Evolutionary conservation across 495 filamentous ascomycete species (phyloP).

Genomic region (Massariosphaeria phaeospora): DNA sequence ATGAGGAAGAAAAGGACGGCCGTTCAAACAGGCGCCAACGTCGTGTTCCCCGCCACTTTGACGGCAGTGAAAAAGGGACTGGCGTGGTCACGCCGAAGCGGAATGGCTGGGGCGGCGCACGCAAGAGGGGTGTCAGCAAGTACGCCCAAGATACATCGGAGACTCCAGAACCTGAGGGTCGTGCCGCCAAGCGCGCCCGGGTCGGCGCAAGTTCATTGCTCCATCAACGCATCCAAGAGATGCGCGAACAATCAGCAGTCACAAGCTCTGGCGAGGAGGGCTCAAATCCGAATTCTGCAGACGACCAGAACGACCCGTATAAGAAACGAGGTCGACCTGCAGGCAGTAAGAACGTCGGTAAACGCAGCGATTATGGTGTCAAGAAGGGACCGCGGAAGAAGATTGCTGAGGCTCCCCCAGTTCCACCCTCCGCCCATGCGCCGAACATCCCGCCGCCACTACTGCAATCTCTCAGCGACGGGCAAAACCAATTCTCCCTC

Average conservation of each 20-base stretch:
- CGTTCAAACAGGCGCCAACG: conserved; percentile 22
- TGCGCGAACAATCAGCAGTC: conserved; percentile 37
- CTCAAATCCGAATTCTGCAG: conserved; percentile 2
- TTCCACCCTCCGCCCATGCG: not conserved
- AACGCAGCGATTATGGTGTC: conserved; percentile 38
- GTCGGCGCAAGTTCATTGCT: conserved; percentile 15
- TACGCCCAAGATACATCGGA: conserved; percentile 13
- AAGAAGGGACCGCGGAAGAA: conserved; percentile 40
- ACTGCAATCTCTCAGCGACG: conserved; percentile 28
- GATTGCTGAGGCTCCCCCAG: not conserved
- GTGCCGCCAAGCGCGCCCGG: conserved; percentile 16
- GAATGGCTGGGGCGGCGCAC: conserved; percentile 30
- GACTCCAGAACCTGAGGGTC: conserved; percentile 30
- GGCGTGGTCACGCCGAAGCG: conserved; percentile 14
- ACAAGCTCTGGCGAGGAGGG: conserved; percentile 32
- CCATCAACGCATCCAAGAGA: conserved; percentile 36
- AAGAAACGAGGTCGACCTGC: conserved; percentile 35
- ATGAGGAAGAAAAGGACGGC: conserved; percentile 25
- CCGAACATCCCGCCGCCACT: conserved; percentile 9
- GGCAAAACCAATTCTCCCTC: conserved; percentile 28
- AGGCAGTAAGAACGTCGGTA: conserved; percentile 39
- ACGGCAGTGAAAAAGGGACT: conserved; percentile 14
- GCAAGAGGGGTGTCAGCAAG: conserved; percentile 27
- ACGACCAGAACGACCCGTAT: not conserved
- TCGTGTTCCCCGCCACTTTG: conserved; percentile 26